These are phyloP conservation scores for Russula sp. DNA, from an alignment of 768 basidiomycete genomes.

Conservation along the genomic window DNA sequence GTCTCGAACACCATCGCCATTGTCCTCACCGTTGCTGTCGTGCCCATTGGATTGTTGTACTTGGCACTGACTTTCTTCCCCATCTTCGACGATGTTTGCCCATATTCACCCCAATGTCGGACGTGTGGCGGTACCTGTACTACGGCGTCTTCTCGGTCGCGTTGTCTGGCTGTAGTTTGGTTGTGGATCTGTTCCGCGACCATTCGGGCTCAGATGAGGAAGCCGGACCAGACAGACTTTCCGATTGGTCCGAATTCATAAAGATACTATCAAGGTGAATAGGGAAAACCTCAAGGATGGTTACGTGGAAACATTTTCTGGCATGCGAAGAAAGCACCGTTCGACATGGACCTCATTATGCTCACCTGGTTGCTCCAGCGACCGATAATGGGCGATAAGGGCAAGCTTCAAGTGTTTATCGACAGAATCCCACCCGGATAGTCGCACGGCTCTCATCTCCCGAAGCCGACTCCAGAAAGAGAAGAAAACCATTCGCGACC, in stretches of 20 bases:
- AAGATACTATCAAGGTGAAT: not conserved
- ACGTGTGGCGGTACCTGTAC: slow-evolving; percentile 4
- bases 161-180: not conserved
- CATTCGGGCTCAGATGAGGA: not conserved
- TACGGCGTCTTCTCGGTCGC: not conserved
- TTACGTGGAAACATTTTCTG: not conserved
- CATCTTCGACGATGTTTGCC: not conserved
- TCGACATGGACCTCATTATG: not conserved
- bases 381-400: not conserved
- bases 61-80: slow-evolving; percentile 14
- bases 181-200: not conserved
- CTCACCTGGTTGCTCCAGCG: slow-evolving; percentile 6
- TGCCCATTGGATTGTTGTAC: slow-evolving; percentile 9
- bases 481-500: not conserved
- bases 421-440: not conserved
- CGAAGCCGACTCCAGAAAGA: not conserved
- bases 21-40: not conserved
- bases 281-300: not conserved
- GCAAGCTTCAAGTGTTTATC: not conserved
- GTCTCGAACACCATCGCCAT: slow-evolving; percentile 8
- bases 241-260: not conserved
- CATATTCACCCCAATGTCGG: slow-evolving; percentile 25
- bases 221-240: not conserved
- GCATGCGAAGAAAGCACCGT: not conserved
- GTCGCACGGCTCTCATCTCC: not conserved